phyloP scores from a whole-genome alignment of 495 filamentous ascomycete genomes.

The Neurospora cerealis region DNA sequence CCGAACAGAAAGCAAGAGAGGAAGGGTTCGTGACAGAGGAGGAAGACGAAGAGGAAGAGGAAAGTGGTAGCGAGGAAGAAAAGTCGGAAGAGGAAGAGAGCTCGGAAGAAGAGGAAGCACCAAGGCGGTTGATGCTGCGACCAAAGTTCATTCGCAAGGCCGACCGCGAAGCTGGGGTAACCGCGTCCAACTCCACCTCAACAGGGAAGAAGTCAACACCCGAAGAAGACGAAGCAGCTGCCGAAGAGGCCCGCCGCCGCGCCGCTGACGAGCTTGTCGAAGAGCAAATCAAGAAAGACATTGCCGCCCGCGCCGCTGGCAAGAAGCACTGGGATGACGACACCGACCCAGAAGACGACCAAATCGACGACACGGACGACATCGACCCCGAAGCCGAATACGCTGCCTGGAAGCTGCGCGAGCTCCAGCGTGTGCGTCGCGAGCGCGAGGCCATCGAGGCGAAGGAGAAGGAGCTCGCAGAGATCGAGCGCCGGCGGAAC shows the following conservation, averaged over 20 bases:
- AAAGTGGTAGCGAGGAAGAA: conserved; percentile 38
- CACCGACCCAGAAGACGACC: conserved; percentile 57
- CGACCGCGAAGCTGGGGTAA: conserved; percentile 42
- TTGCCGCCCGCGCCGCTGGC: conserved; percentile 61
- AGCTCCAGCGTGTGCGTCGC: conserved; percentile 77
- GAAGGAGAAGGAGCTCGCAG: conserved; percentile 75
- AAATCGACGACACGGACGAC: conserved; percentile 80
- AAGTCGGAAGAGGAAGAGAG: conserved; percentile 23
- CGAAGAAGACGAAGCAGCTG: conserved; percentile 27
- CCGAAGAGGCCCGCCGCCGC: conserved; percentile 49
- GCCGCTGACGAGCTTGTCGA: conserved; percentile 72
- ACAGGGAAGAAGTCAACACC: conserved; percentile 1
- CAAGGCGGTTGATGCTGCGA: conserved; percentile 63
- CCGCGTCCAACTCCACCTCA: conserved; percentile 3
- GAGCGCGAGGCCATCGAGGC: conserved; percentile 76
- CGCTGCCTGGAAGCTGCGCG: conserved; percentile 88
- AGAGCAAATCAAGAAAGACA: conserved; percentile 72
- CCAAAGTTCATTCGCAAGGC: conserved; percentile 89
- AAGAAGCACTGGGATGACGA: conserved; percentile 86
- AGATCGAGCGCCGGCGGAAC: conserved; percentile 79
- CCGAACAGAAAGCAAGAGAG: conserved; percentile 46
- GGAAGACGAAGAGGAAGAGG: conserved; percentile 23
- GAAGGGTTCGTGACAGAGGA: conserved; percentile 68
- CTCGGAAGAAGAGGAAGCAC: conserved; percentile 53
- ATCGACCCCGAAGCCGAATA: conserved; percentile 82